Base-by-base conservation (phyloP, 805 yeast genomes). In the Starmera caribaea region DNA sequence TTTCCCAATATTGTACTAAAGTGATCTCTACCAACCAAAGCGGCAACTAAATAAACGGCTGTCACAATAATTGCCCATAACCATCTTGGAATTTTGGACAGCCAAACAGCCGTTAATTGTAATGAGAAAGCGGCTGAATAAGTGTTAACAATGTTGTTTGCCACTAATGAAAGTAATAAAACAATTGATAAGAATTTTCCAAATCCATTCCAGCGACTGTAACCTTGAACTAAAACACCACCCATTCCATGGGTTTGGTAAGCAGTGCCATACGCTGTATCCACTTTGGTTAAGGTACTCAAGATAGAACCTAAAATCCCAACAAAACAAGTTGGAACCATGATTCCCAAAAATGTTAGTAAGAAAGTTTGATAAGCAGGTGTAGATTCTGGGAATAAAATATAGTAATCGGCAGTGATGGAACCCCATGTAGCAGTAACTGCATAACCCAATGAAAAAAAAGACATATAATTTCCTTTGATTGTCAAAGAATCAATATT, bases 401-500 rank as follows among this genome's bases (percentile, higher is more conserved):
- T 74, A 57, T 84, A 84, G 58, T 87, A 87, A 59, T 87, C 96
- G 0, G 89, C 70, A 0, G 95, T 85, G 44, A 84, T 73, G 3
- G 89, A 80, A 34, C 94, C 89, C 96, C 96, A 87, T 2, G 96
- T 84, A 3, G 86, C 74, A 4, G 95, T 85, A 36, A 81, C 78
- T 26, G 95, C 78, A 52, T 83, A 84, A 34, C 79, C 69, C 40
- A 85, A 66, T 1, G 87, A 72, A 50, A 86, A 83, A 58, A 77
- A 83, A 12, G 85, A 73, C 26, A 86, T 57, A 70, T 82, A 74
- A 51, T 76, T 72, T n/a, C 94, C 94, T 38, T 67, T 66, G 4
- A 73, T 59, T 0, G 83, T 73, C 13, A 54, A 45, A 3, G 56
- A 11, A 14, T 56, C 55, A 21, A 57, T 43, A 5, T 55, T 49